Base-by-base conservation (phyloP, 1,284 basidiomycete species). In the Puccinia novopanici region DNA sequence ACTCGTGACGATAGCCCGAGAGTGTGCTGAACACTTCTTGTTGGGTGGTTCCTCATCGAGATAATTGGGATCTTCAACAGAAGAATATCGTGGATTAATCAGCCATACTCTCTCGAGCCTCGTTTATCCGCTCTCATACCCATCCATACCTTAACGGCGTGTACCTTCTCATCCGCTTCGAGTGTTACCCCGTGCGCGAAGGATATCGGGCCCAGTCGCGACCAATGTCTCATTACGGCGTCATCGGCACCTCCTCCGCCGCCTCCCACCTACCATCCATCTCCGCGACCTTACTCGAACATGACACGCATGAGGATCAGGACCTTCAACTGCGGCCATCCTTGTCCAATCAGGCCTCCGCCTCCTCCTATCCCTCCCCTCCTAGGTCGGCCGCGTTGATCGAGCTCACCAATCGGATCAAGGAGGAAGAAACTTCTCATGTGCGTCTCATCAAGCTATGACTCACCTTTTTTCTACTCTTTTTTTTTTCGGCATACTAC, bases 1-100 rank as follows among this genome's bases (percentile, higher is more conserved):
- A 67, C 63, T 30, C 42, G 63, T 67, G 63, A 48, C 63, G 63
- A 67, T 67, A 67, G 63, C 63, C 42, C 24, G 63, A 67, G n/a
- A 45, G 17, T 27, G 8, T 3, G 19, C n/a, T n/a, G n/a, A n/a
- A n/a, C n/a, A 40, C 24, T 71, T 45, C 22, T 1, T 15, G 12
- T n/a, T n/a, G n/a, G n/a, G n/a, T n/a, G n/a, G 24, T 52, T 73
- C 54, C 54, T 57, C 37, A 45, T 27, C 52, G n/a, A 54, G 52
- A 73, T 55, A 55, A 8, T 59, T 73, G 17, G 68, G 68, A 73
- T 57, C 52, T 30, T 15, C 71, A 27, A 55, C 71, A 55, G 34
- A 0, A 54, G 57, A 57, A n/a, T 37, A n/a, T 19, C 52, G 37
- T 40, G 54, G 37, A 55, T 73, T 55, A 27, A 55, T 52, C 52